Percentiles rank a stretch among this genome's conserved stretches.
Conservation (phyloP, 352 stramenopile species). For the Phytophthora lateralis region DNA sequence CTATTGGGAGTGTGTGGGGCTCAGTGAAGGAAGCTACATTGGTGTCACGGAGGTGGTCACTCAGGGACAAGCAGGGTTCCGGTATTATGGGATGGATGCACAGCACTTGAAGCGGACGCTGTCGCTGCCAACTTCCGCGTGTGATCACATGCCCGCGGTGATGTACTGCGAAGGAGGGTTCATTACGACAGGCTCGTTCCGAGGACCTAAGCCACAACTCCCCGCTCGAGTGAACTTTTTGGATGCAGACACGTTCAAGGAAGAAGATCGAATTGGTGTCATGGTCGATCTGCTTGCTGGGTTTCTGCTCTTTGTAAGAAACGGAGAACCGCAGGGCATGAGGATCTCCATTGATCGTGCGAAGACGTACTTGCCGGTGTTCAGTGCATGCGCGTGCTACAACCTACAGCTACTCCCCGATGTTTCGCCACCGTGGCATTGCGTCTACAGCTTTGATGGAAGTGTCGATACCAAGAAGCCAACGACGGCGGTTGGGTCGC, state of each 20-base stretch:
- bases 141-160: conserved; percentile 71
- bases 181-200: conserved; percentile 72
- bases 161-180: conserved; percentile 77
- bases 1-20: conserved; percentile 71
- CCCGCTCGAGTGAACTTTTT: conserved; percentile 49
- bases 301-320: conserved; percentile 59
- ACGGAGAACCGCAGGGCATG: conserved; percentile 46
- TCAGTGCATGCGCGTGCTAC: conserved; percentile 59
- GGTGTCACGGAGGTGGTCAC: conserved; percentile 48
- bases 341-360: conserved; percentile 46
- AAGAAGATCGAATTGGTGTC: conserved; percentile 61
- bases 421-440: conserved; percentile 45
- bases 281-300: conserved; percentile 61
- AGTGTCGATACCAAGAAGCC: conserved; percentile 3
- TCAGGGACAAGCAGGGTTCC: conserved; percentile 40
- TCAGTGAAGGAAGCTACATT: conserved; percentile 70
- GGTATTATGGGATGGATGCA: conserved; percentile 47
- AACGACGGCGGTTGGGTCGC: not conserved
- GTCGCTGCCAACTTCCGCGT: conserved; percentile 56
- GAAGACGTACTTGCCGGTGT: conserved; percentile 59
- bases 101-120: conserved; percentile 49
- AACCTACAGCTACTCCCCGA: conserved; percentile 54
- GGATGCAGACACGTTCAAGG: conserved; percentile 51
- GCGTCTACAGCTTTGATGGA: conserved; percentile 44
- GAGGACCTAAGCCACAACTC: conserved; percentile 53